Evolutionary conservation across 73 alveolate genomes (phyloP).

Genomic region (Paramecium bursaria): DNA sequence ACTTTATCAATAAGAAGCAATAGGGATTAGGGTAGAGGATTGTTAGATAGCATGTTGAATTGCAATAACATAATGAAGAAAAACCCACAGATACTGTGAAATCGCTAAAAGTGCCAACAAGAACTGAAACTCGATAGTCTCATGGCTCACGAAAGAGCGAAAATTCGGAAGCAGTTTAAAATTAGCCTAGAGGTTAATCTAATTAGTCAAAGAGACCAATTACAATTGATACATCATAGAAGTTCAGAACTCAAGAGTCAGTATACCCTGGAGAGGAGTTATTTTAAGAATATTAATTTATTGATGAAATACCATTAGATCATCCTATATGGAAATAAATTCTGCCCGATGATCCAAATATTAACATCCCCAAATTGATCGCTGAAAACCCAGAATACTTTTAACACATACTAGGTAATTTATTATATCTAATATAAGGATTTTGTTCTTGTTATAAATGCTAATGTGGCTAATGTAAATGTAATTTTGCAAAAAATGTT

Average conservation of each 20-base stretch:
- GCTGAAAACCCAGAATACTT: conserved; percentile 53
- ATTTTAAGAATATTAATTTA: conserved; percentile 22
- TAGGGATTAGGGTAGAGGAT: conserved; percentile 45
- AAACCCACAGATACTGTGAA: conserved; percentile 33
- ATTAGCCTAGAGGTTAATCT: conserved; percentile 11
- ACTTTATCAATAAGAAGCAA: conserved; percentile 4
- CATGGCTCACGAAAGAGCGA: too few relatives aligned
- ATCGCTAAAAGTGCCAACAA: background rate
- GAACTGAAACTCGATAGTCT: conserved; percentile 42
- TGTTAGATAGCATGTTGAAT: conserved; percentile 1
- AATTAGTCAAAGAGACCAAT: background rate
- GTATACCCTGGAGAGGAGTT: background rate
- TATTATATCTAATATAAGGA: background rate
- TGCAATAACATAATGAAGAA: background rate
- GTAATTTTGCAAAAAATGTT: conserved; percentile 41
- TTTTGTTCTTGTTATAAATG: conserved; percentile 60
- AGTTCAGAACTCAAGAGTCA: conserved; percentile 45
- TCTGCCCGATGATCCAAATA: conserved; percentile 14
- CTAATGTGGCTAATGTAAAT: conserved; percentile 47
- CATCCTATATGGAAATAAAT: conserved; percentile 57
- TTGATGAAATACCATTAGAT: conserved; percentile 52
- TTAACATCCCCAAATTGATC: conserved; percentile 39
- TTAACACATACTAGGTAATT: conserved; percentile 48
- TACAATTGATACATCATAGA: background rate
- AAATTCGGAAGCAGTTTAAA: too few relatives aligned